These are phyloP conservation scores for Schizonepeta tenuifolia DNA, from an alignment of 257 asterid species.

Conservation along the genomic window DNA sequence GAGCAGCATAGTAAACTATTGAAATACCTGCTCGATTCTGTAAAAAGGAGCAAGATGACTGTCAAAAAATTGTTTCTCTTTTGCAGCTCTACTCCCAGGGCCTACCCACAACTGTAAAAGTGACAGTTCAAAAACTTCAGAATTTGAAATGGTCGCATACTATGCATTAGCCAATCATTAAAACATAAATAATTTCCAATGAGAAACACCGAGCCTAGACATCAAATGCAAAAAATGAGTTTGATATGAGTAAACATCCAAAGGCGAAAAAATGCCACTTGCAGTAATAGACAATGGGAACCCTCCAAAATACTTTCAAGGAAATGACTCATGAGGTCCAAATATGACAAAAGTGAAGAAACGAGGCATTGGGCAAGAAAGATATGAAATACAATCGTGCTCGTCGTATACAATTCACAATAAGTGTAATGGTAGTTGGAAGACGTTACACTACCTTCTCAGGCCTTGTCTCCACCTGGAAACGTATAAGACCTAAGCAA, in stretches of 20 bases:
- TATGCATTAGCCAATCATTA: slow-evolving; percentile 1
- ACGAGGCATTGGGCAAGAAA: neutral
- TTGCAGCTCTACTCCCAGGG: slow-evolving; percentile 97
- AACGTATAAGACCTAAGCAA: slow-evolving; percentile 89
- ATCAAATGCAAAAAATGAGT: neutral
- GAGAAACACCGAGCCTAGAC: neutral
- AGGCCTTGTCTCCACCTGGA: slow-evolving; percentile 96
- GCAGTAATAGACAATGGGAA: neutral
- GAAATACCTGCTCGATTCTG: slow-evolving; percentile 92
- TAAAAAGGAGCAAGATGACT: slow-evolving; percentile 94
- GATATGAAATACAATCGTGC: neutral
- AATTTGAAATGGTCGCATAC: neutral
- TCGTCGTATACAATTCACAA: neutral
- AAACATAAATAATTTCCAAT: neutral
- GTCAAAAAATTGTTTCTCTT: slow-evolving; percentile 90
- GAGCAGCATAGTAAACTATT: slow-evolving; percentile 6
- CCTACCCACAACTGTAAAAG: slow-evolving; percentile 95
- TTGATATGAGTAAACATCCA: neutral
- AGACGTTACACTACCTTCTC: slow-evolving; percentile 67
- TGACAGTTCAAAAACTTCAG: slow-evolving; percentile 16
- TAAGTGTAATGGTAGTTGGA: slow-evolving; percentile 6
- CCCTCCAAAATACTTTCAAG: neutral
- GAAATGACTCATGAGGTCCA: neutral
- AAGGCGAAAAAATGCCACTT: neutral
- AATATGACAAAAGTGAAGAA: slow-evolving; percentile 8